These are phyloP conservation scores for Alternaria sp. DNA, from an alignment of 2,329 filamentous ascomycete genomes.

Conservation along the genomic window DNA sequence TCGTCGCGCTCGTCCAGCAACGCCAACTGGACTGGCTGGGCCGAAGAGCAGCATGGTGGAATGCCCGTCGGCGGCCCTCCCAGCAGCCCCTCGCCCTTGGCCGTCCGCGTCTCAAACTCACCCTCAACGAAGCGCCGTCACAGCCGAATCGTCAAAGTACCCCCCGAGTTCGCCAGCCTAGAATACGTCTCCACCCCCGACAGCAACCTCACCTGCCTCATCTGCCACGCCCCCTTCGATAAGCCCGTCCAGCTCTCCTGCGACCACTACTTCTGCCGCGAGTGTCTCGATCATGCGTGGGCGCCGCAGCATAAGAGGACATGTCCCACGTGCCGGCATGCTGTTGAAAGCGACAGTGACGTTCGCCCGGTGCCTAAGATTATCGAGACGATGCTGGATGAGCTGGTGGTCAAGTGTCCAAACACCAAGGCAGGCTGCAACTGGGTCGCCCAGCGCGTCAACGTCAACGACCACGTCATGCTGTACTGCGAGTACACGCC, in stretches of 20 bases:
- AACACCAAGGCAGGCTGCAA: slow-evolving; percentile 61
- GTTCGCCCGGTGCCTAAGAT: slow-evolving; percentile 58
- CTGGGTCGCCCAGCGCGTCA: slow-evolving; percentile 60
- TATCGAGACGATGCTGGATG: slow-evolving; percentile 67
- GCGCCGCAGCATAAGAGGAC: slow-evolving; percentile 44
- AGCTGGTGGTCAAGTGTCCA: slow-evolving; percentile 66
- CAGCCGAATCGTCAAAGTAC: slow-evolving; percentile 40
- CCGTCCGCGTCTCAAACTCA: slow-evolving; percentile 48
- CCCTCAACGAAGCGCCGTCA: slow-evolving; percentile 45
- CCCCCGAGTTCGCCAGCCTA: slow-evolving; percentile 63
- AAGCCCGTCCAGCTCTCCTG: slow-evolving; percentile 64
- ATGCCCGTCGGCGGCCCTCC: slow-evolving; percentile 48
- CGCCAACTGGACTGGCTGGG: slow-evolving; percentile 31
- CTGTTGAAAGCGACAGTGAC: slow-evolving; percentile 43
- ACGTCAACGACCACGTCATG: slow-evolving; percentile 65
- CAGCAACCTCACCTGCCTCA: slow-evolving; percentile 67
- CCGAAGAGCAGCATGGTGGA: slow-evolving; percentile 24
- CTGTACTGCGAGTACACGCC: slow-evolving; percentile 65
- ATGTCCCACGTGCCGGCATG: slow-evolving; percentile 65
- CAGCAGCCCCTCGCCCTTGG: slow-evolving; percentile 46
- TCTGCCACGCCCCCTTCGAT: slow-evolving; percentile 69
- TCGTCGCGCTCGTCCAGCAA: slow-evolving; percentile 44
- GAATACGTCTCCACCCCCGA: slow-evolving; percentile 65
- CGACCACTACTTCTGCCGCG: slow-evolving; percentile 69
- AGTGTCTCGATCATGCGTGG: slow-evolving; percentile 59